A percentile compares a stretch with the other conserved stretches of the same genome.
These are phyloP conservation scores for Mangifera indica DNA, from an alignment of 345 rosid genomes.

Conservation along the genomic window DNA sequence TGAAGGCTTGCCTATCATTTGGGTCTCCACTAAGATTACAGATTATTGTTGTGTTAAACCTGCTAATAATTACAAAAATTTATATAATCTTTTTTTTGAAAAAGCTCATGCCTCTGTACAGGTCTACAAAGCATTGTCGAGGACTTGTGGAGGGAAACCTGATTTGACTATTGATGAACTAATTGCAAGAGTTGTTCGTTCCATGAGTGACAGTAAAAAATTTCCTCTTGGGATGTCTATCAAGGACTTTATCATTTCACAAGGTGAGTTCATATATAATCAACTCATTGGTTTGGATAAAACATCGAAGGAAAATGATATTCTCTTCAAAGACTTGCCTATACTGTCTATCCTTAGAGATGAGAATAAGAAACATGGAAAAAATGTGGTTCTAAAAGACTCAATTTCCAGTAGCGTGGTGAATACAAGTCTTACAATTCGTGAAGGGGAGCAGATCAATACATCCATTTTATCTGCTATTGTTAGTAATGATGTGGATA, in stretches of 20 bases:
- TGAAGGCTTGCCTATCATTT: slow-evolving; percentile 55
- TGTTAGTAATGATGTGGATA: slow-evolving; percentile 48
- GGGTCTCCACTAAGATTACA: slow-evolving; percentile 59
- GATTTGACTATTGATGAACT: slow-evolving; percentile 54
- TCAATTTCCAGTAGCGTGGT: slow-evolving; percentile 28
- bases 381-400: slow-evolving; percentile 17
- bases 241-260: slow-evolving; percentile 50
- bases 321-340: slow-evolving; percentile 43
- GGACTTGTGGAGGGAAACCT: slow-evolving; percentile 51
- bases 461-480: slow-evolving; percentile 20
- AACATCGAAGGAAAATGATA: slow-evolving; percentile 42
- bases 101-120: slow-evolving; percentile 60
- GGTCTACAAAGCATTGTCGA: slow-evolving; percentile 57
- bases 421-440: slow-evolving; percentile 36
- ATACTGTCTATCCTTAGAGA: slow-evolving; percentile 53
- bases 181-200: slow-evolving; percentile 52
- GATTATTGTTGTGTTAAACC: slow-evolving; percentile 60
- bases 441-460: slow-evolving; percentile 23
- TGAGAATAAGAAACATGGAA: slow-evolving; percentile 34
- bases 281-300: slow-evolving; percentile 66
- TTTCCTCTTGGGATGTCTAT: slow-evolving; percentile 46
- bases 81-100: slow-evolving; percentile 45
- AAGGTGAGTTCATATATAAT: slow-evolving; percentile 63
- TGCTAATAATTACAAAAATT: slow-evolving; percentile 40
- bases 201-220: slow-evolving; percentile 47